These are phyloP conservation scores for Podospora comata DNA, from an alignment of 495 filamentous ascomycete species.

Conservation along the genomic window DNA sequence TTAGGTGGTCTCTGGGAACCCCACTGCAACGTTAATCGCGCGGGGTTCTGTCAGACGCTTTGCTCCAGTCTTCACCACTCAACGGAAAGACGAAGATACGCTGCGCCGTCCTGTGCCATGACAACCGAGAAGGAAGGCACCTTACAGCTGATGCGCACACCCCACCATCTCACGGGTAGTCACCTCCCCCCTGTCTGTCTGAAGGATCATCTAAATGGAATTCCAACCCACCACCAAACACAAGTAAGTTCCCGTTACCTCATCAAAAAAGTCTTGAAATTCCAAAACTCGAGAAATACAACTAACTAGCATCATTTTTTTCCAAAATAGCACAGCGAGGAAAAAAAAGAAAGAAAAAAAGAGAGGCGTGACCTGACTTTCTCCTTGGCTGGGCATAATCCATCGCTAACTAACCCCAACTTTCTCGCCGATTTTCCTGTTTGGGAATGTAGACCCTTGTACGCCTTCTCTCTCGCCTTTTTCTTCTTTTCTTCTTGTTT, in stretches of 20 bases:
- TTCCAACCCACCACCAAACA: background rate
- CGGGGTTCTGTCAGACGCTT: background rate
- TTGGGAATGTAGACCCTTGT: background rate
- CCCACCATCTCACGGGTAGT: background rate
- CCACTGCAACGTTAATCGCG: background rate
- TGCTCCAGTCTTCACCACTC: background rate
- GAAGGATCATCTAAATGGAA: background rate
- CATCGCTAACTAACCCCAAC: background rate
- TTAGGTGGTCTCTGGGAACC: background rate
- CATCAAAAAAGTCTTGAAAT: background rate
- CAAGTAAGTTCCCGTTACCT: background rate
- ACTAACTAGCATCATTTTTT: background rate
- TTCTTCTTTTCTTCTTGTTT: background rate
- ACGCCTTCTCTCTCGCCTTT: background rate
- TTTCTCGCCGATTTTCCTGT: background rate
- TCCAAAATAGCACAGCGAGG: background rate
- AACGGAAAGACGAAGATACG: background rate
- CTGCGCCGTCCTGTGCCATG: background rate
- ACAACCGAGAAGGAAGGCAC: background rate
- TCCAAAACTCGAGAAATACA: background rate
- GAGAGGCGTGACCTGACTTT: background rate
- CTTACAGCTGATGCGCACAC: background rate
- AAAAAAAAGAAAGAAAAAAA: background rate
- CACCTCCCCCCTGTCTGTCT: background rate
- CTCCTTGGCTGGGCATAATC: background rate